Evolutionary conservation across 306 rosid genomes (phyloP).

Genomic region (Prosopis cineraria): DNA sequence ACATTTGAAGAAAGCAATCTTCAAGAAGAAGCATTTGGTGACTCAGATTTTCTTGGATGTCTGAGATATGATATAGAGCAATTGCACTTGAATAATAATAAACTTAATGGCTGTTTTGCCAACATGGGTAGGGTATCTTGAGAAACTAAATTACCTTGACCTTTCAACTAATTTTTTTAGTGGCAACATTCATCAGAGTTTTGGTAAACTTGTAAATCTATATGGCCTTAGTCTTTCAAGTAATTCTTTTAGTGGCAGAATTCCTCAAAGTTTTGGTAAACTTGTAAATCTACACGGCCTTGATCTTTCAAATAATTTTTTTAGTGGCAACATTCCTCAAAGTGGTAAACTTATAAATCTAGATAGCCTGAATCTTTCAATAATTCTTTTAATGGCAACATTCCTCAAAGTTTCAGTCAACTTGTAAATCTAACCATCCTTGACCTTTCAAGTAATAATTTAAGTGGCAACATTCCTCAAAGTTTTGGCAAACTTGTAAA

Average conservation of each 20-base stretch:
- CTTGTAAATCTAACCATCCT: background rate
- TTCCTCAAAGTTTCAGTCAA: background rate
- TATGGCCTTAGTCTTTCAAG: background rate
- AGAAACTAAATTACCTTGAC: background rate
- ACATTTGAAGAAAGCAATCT: background rate
- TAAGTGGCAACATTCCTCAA: no score
- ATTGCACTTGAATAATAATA: background rate
- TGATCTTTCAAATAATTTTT: no score
- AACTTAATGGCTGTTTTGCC: background rate
- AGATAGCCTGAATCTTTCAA: background rate
- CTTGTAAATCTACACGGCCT: background rate
- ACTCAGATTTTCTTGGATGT: conserved; percentile 5
- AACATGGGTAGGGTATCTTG: conserved; percentile 6
- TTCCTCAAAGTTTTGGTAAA: background rate
- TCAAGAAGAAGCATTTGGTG: conserved; percentile 2
- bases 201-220: background rate
- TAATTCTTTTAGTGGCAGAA: background rate
- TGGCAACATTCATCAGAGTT: background rate
- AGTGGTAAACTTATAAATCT: background rate
- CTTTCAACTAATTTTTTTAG: background rate
- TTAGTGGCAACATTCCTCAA: background rate
- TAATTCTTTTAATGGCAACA: no score
- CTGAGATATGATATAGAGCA: background rate
- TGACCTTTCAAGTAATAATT: no score
- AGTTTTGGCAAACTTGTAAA: no score